Base-by-base conservation (phyloP, 208 protist species). In the Wallacemonas sp. region DNA sequence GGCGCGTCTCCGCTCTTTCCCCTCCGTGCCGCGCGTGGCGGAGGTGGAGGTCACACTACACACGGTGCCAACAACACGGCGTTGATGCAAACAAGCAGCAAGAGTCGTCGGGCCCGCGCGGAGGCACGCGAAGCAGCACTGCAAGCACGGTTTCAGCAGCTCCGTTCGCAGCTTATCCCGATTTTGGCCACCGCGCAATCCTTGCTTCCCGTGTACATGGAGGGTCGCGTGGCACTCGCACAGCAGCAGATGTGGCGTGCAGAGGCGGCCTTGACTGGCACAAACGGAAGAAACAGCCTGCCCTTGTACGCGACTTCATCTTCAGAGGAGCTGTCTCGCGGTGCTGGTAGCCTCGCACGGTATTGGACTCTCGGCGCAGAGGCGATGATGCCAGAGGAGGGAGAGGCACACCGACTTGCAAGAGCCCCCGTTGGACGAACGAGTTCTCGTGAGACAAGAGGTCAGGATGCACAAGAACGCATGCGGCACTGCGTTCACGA, bases 61-160 rank as follows among this genome's bases (percentile, higher is more conserved):
- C n/a, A n/a, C n/a, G n/a, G n/a, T n/a, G n/a, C n/a, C n/a, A 5
- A 49, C 9, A 14, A 49, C 44, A n/a, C n/a, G n/a, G n/a, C n/a
- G n/a, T n/a, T n/a, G 24, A 58, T 58, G 51, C 51, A 58, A 31
- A 58, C 51, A 14, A 58, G 51, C 30, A 58, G 51, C n/a, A 34
- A 38, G n/a, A 58, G 51, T 24, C 51, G 51, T 24, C 26, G 30
- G 5, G 51, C 51, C 4, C 51, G 51, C 30, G 6, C 24, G 0
- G 51, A 58, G 12, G 51, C 51, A 19, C 51, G 51, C 8, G 31
- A 58, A 11, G 51, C 51, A 26, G 51, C 12, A 14, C 28, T 58
- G 30, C 51, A 58, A 22, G 15, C 24, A 3, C 51, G 51, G 4
- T 21, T 58, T 14, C 4, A 3, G 4, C 30, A 39, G 5, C 15